Evolutionary conservation across 345 rosid species (phyloP).

Genomic region (Eucalyptus sp.): DNA sequence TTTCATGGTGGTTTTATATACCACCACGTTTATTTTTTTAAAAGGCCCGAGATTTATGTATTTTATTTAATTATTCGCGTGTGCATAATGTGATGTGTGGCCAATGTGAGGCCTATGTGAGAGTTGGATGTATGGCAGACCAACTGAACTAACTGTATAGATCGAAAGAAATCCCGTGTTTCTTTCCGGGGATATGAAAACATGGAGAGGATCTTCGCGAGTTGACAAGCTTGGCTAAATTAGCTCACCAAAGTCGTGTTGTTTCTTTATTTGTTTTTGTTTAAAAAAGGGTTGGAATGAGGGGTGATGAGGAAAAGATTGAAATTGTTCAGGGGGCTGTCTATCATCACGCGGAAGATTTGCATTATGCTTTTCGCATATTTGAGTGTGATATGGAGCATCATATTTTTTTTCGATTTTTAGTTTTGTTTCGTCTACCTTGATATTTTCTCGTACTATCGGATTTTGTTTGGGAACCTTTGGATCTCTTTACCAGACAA

Average conservation of each 20-base stretch:
- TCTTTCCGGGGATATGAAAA: neutral
- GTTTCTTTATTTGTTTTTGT: neutral
- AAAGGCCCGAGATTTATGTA: neutral
- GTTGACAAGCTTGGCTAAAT: neutral
- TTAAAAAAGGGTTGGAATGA: neutral
- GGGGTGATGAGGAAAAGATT: neutral
- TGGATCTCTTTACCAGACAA: neutral
- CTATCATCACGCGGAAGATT: neutral
- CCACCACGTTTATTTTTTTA: neutral
- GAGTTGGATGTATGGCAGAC: constrained; percentile 16
- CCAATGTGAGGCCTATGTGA: neutral
- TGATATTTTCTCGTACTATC: neutral
- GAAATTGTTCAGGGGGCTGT: neutral
- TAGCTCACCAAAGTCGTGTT: neutral
- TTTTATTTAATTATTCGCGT: too few relatives aligned
- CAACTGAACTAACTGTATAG: constrained; percentile 13
- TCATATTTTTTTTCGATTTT: neutral
- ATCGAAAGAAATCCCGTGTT: neutral
- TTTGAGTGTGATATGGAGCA: neutral
- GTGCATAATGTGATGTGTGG: neutral
- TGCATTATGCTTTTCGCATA: neutral
- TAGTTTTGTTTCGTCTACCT: neutral
- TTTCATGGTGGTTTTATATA: neutral
- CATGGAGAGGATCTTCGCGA: neutral
- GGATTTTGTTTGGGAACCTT: neutral